A percentile compares a stretch with the other conserved stretches of the same genome.
These are phyloP conservation scores for Trifolium repens DNA, from an alignment of 306 rosid genomes.

Conservation along the genomic window DNA sequence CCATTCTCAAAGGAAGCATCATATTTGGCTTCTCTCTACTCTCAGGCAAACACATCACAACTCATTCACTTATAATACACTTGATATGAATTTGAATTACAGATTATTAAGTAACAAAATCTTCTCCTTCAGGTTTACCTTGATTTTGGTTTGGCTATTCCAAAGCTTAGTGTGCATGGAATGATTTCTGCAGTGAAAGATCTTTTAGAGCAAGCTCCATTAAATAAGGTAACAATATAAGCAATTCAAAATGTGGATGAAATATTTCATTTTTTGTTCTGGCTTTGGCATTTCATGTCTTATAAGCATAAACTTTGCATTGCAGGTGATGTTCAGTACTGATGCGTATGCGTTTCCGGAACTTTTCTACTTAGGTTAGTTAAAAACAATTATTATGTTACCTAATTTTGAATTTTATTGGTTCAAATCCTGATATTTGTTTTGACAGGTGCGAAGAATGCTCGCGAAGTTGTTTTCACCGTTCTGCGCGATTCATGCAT, in stretches of 20 bases:
- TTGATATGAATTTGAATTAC: slow-evolving; percentile 11
- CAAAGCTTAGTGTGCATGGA: slow-evolving; percentile 90
- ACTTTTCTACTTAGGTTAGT: slow-evolving; percentile 84
- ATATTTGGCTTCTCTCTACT: slow-evolving; percentile 79
- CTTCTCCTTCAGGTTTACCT: slow-evolving; percentile 69
- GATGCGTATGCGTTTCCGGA: slow-evolving; percentile 88
- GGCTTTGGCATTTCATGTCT: slow-evolving; percentile 3
- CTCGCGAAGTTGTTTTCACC: slow-evolving; percentile 77
- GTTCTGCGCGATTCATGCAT: slow-evolving; percentile 75
- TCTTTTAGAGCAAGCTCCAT: slow-evolving; percentile 84
- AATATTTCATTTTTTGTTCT: too few species aligned
- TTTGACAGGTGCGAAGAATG: slow-evolving; percentile 76
- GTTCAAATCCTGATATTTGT: neutral
- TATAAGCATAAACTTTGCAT: slow-evolving; percentile 49
- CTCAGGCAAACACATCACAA: slow-evolving; percentile 60
- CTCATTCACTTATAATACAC: slow-evolving; percentile 24
- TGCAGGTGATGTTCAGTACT: slow-evolving; percentile 96
- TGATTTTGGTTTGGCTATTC: slow-evolving; percentile 91
- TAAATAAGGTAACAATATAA: slow-evolving; percentile 63
- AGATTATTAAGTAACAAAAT: slow-evolving; percentile 1
- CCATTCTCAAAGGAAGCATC: slow-evolving; percentile 96
- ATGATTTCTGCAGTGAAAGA: slow-evolving; percentile 87
- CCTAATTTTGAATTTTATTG: slow-evolving; percentile 7
- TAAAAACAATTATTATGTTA: slow-evolving; percentile 13
- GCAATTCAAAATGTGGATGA: neutral